A percentile compares a stretch with the other conserved stretches of the same genome.
phyloP scores from a whole-genome alignment of 2,329 filamentous ascomycete genomes.

The Aspergillus persii region DNA sequence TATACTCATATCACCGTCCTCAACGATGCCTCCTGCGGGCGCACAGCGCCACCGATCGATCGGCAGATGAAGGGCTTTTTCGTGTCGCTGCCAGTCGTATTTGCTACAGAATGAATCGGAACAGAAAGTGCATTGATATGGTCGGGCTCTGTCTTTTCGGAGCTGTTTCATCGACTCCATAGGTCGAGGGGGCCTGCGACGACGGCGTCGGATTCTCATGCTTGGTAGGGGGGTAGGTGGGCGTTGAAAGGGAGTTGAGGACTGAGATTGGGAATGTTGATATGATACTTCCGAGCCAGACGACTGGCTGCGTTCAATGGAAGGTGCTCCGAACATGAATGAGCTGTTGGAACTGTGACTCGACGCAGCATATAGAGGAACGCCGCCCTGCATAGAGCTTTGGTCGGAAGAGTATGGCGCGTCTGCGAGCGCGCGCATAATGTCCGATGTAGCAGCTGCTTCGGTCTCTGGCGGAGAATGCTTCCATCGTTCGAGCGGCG shows the following conservation, averaged over 20 bases:
- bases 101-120: neutral
- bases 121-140: neutral
- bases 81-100: neutral
- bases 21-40: neutral
- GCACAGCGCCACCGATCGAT: neutral
- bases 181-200: conserved; percentile 36
- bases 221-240: conserved; percentile 11
- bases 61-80: neutral
- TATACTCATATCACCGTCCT: neutral
- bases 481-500: conserved; percentile 64
- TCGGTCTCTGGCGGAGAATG: conserved; percentile 64
- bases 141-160: neutral
- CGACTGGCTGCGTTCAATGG: conserved; percentile 49
- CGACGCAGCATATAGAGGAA: conserved; percentile 29
- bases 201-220: conserved; percentile 5
- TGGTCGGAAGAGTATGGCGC: conserved; percentile 23
- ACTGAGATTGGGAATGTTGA: neutral
- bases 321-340: conserved; percentile 48
- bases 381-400: conserved; percentile 11
- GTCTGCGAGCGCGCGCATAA: conserved; percentile 54
- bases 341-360: conserved; percentile 49
- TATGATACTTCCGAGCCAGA: conserved; percentile 53
- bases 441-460: conserved; percentile 60
- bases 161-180: neutral
- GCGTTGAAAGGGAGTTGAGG: neutral